Evolutionary conservation across 2,329 filamentous ascomycete genomes (phyloP).

Genomic region (Xylariales sp.): DNA sequence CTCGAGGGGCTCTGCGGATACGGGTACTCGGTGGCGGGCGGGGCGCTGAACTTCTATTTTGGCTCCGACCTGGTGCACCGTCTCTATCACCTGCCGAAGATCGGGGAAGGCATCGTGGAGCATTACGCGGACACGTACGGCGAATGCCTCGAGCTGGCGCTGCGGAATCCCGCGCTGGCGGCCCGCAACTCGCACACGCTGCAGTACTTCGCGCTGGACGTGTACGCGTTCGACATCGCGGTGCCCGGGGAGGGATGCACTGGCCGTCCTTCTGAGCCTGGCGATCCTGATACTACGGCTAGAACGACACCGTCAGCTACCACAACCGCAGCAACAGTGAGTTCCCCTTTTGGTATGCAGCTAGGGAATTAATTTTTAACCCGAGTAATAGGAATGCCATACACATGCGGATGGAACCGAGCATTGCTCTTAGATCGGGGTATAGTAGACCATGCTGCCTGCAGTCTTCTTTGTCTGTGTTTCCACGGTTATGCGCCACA

Average conservation of each 20-base stretch:
- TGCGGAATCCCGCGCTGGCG: conserved; percentile 4
- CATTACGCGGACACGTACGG: conserved; percentile 17
- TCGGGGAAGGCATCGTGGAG: conserved; percentile 14
- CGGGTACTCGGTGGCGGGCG: conserved; percentile 10
- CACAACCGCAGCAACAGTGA: conserved; percentile 9
- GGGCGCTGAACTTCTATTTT: conserved; percentile 19
- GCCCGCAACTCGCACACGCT: conserved; percentile 12
- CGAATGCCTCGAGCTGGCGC: conserved; percentile 12
- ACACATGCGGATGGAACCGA: conserved; percentile 16
- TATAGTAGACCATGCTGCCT: not conserved
- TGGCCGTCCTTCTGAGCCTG: conserved; percentile 10
- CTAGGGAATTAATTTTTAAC: not conserved
- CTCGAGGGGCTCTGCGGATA: conserved; percentile 19
- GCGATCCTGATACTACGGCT: not conserved
- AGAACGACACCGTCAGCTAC: not conserved
- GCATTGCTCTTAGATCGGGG: conserved; percentile 7
- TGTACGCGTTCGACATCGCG: conserved; percentile 11
- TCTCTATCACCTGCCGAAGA: conserved; percentile 12
- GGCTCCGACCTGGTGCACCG: conserved; percentile 11
- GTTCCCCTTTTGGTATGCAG: not conserved
- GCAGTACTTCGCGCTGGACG: conserved; percentile 16
- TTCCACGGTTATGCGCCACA: too few species aligned
- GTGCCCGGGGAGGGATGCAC: conserved; percentile 11
- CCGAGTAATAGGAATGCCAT: conserved; percentile 1
- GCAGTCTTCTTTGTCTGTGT: not conserved